Base-by-base conservation (phyloP, 106 monocot genomes). In the Phalaenopsis equestris region DNA sequence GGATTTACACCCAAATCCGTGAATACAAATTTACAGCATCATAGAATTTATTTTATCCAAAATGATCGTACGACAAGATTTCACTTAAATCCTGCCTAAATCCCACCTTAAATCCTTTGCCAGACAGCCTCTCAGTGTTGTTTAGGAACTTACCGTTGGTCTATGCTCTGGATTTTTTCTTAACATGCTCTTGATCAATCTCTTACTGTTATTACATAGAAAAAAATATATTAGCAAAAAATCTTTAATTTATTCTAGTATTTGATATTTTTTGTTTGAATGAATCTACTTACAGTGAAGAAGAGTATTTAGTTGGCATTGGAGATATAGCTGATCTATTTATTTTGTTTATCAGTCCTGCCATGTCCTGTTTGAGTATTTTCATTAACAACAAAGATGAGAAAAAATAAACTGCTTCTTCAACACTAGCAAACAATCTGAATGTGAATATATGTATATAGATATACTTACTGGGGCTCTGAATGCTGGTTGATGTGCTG, bases 131-230 rank as follows among this genome's bases (percentile, higher is more conserved):
- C 24, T 65, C 23, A 23, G 23, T 24, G 14, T 14, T 5, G 30
- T 75, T 45, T 45, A 42, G 24, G 18, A n/a, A 89, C 93, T 90
- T 79, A 96, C 93, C 68, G 86, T 88, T 45, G 96, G 96, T 86
- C 96, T 89, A 67, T 91, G 90, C 80, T 96, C 96, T 84, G 96
- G 96, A 67, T 96, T 96, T 77, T 96, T 96, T 43, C 96, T 93
- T 52, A 96, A 81, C 96, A 93, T 96, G 67, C 83, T 82, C 79
- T 93, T 96, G 79, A 96, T 91, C 86, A 96, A 67, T 70, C 91
- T 78, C 80, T 96, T 96, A 84, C 96, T 96, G 86, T 46, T 14
- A 74, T 49, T 30, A 19, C 38, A 72, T 72, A 15, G 30, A 5
- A 75, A 86, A 45, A 82, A 70, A 9, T 6, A 10, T 30, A 30